phyloP scores from a whole-genome alignment of 2,329 filamentous ascomycete genomes.

The Colletotrichum brevisporum region DNA sequence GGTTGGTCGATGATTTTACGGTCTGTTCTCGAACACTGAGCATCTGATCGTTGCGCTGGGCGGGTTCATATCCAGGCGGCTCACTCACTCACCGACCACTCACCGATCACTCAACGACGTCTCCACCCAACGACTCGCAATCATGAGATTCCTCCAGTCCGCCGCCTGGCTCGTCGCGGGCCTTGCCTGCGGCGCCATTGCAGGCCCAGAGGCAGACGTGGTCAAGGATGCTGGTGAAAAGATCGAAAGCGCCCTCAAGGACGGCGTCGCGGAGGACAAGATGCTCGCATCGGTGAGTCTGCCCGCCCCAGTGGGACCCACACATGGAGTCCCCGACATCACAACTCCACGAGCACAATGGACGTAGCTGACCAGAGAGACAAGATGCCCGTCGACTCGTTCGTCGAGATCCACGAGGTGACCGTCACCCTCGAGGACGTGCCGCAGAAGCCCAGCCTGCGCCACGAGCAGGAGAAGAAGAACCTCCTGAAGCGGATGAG shows the following conservation, averaged over 20 bases:
- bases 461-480: slow-evolving; percentile 50
- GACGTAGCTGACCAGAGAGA: not conserved
- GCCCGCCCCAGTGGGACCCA: not conserved
- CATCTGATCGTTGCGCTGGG: too few relatives aligned
- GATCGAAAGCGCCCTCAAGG: not conserved
- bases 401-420: slow-evolving; percentile 47
- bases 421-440: slow-evolving; percentile 45
- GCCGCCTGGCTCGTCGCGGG: not conserved
- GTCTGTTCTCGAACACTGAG: not conserved
- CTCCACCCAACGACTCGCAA: not conserved
- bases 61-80: too few relatives aligned
- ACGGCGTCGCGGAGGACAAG: not conserved
- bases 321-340: rapidly evolving
- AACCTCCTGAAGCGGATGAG: slow-evolving; percentile 49
- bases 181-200: not conserved
- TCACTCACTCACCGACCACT: not conserved
- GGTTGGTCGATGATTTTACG: not conserved
- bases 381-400: slow-evolving; percentile 25
- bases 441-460: slow-evolving; percentile 42
- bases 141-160: slow-evolving; percentile 20
- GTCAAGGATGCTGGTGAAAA: not conserved
- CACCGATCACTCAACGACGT: not conserved
- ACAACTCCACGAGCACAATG: not conserved
- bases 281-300: slow-evolving; percentile 26
- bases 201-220: not conserved